Evolutionary conservation across 2,329 filamentous ascomycete species (phyloP), one percentile per base, ranked within the genome.

Genomic region (Alternaria sp.): DNA sequence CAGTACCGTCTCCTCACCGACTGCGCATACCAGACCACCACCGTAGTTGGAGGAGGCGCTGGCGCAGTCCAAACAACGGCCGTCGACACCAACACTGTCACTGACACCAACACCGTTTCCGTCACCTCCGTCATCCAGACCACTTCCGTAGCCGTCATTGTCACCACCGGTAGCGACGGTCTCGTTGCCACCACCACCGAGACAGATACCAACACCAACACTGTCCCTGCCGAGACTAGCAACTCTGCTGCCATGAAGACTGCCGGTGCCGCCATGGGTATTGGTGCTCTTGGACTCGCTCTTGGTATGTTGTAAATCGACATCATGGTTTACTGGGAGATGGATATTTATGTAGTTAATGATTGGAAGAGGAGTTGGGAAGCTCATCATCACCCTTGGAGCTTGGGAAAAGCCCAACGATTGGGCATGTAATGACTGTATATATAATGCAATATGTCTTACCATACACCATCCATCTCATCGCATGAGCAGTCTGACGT

Each of bases 271-370:
- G 71, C 65, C 17, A 62, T 70, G 55, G 71, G 71, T 13, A 19
- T 72, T 26, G 71, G 71, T 36, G 68, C 66, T 10, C 47, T 72
- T 17, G 69, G 68, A 4, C 25, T 73, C 21, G 71, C 66, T 9
- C 47, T 73, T 19, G 68, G 68, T 5, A 63, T 71, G 64, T 59
- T 73, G 49, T 73, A 63, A 30, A 51, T 10, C 15, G 32, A 36
- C 32, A 36, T 36, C 15, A 36, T 36, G 32, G 15, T 36, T 36
- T 36, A 36, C 32, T 9, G 2, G 4, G 15, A 36, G 15, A 36
- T 36, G 32, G 32, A 36, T 36, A 36, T 36, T 36, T 36, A 36
- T 36, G 32, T 36, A 36, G 32, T 36, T 40, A 40, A 40, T 40
- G 15, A 40, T 5, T 17, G 36, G 36, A 17, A 17, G 36, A n/a